Conservation (phyloP, 2,329 filamentous ascomycete genomes). For the Epichloe sylvatica region DNA sequence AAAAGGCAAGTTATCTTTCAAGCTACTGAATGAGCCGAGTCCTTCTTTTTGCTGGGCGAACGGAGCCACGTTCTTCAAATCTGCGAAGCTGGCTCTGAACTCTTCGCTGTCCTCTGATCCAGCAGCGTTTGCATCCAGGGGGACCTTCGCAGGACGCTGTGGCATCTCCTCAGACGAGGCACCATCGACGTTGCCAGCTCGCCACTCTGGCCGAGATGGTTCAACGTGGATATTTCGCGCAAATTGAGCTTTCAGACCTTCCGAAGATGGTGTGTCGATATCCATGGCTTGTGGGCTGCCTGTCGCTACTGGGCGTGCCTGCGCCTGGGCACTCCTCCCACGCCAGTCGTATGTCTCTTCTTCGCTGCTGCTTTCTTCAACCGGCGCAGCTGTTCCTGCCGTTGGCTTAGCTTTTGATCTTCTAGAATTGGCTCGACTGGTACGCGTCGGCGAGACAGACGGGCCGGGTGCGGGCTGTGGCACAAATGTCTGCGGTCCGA, state of each 20-base stretch:
- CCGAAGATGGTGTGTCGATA: constrained; percentile 39
- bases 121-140: constrained; percentile 22
- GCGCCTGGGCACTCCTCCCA: constrained; percentile 19
- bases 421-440: constrained; percentile 34
- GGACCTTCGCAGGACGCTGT: constrained; percentile 7
- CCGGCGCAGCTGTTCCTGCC: constrained; percentile 30
- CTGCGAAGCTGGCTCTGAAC: constrained; percentile 38
- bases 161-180: constrained; percentile 12
- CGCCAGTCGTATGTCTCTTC: constrained; percentile 24
- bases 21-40: constrained; percentile 39
- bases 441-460: constrained; percentile 31
- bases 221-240: constrained; percentile 44
- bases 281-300: constrained; percentile 50
- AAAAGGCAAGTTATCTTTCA: constrained; percentile 44
- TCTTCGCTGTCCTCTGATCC: constrained; percentile 44
- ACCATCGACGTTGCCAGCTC: constrained; percentile 31
- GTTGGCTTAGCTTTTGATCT: constrained; percentile 45
- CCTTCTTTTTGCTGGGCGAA: constrained; percentile 34
- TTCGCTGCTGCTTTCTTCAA: constrained; percentile 33
- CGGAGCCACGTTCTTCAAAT: constrained; percentile 42
- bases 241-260: constrained; percentile 11
- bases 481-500: constrained; percentile 40
- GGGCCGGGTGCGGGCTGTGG: constrained; percentile 26
- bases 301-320: constrained; percentile 11
- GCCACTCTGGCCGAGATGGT: constrained; percentile 45